These are phyloP conservation scores for Ascoidea rubescens DNA, from an alignment of 805 yeast genomes.

Conservation along the genomic window DNA sequence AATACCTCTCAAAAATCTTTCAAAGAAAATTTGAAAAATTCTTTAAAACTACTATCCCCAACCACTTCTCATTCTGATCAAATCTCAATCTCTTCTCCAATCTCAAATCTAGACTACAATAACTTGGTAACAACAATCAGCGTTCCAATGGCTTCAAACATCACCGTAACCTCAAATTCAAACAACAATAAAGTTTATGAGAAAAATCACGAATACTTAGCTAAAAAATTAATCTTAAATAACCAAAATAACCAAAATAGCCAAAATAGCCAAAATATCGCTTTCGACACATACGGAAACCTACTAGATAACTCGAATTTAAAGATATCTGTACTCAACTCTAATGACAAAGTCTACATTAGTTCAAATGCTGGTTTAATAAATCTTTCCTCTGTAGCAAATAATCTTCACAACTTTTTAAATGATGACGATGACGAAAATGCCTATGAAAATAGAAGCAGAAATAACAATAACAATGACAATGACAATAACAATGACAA, in stretches of 20 bases:
- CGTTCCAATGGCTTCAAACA: neutral
- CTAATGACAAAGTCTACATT: slow-evolving; percentile 7
- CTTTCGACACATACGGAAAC: neutral
- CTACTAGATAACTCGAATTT: neutral
- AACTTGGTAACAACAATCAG: neutral
- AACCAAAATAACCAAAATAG: neutral
- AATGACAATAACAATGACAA: neutral
- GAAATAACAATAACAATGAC: slow-evolving; percentile 1
- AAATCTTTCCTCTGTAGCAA: neutral
- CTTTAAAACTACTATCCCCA: neutral
- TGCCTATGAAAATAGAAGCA: slow-evolving; percentile 2
- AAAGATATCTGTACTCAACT: neutral
- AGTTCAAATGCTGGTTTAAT: neutral
- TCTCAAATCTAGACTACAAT: neutral
- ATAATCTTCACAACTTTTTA: slow-evolving; percentile 2
- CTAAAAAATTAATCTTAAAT: too few species aligned
- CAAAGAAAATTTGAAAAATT: too few species aligned
- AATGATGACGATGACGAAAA: neutral
- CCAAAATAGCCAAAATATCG: too few species aligned
- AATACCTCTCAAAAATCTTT: neutral
- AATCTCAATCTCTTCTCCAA: neutral
- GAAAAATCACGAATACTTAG: neutral
- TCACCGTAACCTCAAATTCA: neutral
- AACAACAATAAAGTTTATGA: too few species aligned
- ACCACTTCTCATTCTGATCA: neutral